These are phyloP conservation scores for Aspergillus sp. DNA, from an alignment of 2,329 filamentous ascomycete genomes.

Conservation along the genomic window DNA sequence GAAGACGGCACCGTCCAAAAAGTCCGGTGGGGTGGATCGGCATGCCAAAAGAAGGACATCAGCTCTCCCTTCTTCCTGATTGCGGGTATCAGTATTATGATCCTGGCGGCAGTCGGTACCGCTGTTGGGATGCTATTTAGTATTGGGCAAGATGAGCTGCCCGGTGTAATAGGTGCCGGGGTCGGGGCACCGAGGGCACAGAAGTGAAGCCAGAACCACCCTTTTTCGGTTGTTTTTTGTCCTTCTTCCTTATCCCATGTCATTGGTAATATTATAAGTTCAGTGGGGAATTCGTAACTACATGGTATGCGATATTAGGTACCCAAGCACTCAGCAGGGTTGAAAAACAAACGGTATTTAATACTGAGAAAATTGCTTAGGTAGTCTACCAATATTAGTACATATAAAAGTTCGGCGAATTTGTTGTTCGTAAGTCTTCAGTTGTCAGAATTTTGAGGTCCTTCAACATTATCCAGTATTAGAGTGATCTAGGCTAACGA, in stretches of 20 bases:
- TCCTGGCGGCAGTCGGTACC: conserved; percentile 64
- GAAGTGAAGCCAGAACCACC: conserved; percentile 23
- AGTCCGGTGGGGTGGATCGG: conserved; percentile 74
- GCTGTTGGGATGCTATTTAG: conserved; percentile 74
- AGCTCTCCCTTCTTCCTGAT: conserved; percentile 88
- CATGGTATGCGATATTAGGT: too few relatives aligned
- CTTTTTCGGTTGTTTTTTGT: conserved; percentile 1
- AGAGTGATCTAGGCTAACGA: too few relatives aligned
- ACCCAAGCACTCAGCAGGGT: too few relatives aligned
- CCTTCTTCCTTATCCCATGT: conserved; percentile 8
- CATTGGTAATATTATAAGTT: too few relatives aligned
- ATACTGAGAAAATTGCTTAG: too few relatives aligned
- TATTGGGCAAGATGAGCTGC: conserved; percentile 82
- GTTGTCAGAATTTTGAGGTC: too few relatives aligned
- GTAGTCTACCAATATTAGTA: too few relatives aligned
- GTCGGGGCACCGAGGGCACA: conserved; percentile 64
- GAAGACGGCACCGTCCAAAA: conserved; percentile 52
- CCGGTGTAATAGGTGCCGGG: conserved; percentile 92
- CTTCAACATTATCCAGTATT: too few relatives aligned
- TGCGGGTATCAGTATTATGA: conserved; percentile 64
- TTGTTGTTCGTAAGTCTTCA: too few relatives aligned
- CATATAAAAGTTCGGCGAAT: too few relatives aligned
- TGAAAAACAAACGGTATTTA: too few relatives aligned
- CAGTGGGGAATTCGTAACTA: too few relatives aligned
- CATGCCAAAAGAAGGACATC: conserved; percentile 88